phyloP scores from a whole-genome alignment of 148 eudicot species.

The Rhododendron williamsianum region DNA sequence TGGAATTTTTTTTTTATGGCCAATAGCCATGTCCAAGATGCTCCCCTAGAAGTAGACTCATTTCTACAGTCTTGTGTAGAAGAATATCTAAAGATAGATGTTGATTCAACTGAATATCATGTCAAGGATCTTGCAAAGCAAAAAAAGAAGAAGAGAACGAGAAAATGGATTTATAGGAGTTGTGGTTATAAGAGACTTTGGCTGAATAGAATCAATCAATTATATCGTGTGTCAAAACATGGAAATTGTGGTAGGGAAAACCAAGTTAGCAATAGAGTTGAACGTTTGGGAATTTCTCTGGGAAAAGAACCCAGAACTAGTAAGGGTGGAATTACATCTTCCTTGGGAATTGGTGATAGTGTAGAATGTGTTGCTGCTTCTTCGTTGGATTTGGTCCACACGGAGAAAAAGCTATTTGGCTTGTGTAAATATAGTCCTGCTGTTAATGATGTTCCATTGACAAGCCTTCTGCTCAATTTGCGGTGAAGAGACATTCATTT shows the following conservation, averaged over 20 bases:
- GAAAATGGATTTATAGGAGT: constrained; percentile 3
- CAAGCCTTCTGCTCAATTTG: constrained; percentile 13
- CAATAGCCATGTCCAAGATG: constrained; percentile 6
- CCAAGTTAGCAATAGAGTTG: background rate
- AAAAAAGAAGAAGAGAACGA: constrained; percentile 3
- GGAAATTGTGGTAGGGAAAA: background rate
- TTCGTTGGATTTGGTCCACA: background rate
- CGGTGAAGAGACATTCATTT: constrained; percentile 7
- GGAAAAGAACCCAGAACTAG: background rate
- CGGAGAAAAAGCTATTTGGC: background rate
- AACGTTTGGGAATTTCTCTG: background rate
- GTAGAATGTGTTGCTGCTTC: constrained; percentile 1
- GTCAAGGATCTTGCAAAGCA: constrained; percentile 1
- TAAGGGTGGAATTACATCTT: background rate
- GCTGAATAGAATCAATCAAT: background rate
- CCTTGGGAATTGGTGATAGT: background rate
- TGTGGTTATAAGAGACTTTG: background rate
- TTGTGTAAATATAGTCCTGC: background rate
- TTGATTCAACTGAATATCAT: constrained; percentile 1
- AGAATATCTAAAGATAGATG: constrained; percentile 5
- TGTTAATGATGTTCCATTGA: constrained; percentile 4
- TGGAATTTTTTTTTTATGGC: background rate
- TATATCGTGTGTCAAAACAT: background rate
- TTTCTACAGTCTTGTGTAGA: background rate
- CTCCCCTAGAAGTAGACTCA: background rate